Base-by-base conservation (phyloP, 2,329 filamentous ascomycete genomes). In the Sporothrix pseudoabietina region DNA sequence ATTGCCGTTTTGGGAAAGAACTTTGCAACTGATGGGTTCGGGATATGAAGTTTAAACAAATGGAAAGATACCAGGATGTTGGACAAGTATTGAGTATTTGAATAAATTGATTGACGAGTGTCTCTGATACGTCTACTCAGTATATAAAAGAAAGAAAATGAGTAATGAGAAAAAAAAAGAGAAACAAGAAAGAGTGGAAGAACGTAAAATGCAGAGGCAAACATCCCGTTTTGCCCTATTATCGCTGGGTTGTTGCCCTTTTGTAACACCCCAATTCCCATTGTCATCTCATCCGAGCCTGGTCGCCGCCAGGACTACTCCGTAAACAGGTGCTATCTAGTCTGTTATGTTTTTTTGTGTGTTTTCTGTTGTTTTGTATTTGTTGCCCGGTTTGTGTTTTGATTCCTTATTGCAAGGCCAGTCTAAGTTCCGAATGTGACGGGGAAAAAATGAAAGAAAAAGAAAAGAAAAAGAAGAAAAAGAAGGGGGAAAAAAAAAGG, bases 381-480 rank as follows among this genome's bases (percentile, higher is more conserved):
- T 47, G 26, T 26, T 26, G 26, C 26, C 1, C 26, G n/a, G 3
- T n/a, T 30, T 55, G 39, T 69, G 47, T 35, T 65, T 59, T 61
- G 14, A 3, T 65, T 61, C 41, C 69, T 49, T 61, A 39, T n/a
- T 63, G 69, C 8, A 52, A 71, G 39, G 35, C 55, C 55, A 55
- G 49, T 69, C 66, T 69, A 69, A 22, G 3, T 8, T 10, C 66
- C 41, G 22, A 35, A 35, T 2, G 35, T 35, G 35, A 35, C 44
- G n/a, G n/a, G n/a, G 39, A 69, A 39, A 49, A 47, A 61, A 41
- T 52, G 16, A n/a, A n/a, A 6, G 5, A 44, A 44, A 14, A 2
- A 44, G 32, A 22, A 4, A 35, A 35, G 35, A 35, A 8, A 32
- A 8, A 47, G 14, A 39, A 26, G 16, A 52, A 47, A 2, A 44